Evolutionary conservation across 768 basidiomycete species (phyloP).

Genomic region (Boletus patriciae): DNA sequence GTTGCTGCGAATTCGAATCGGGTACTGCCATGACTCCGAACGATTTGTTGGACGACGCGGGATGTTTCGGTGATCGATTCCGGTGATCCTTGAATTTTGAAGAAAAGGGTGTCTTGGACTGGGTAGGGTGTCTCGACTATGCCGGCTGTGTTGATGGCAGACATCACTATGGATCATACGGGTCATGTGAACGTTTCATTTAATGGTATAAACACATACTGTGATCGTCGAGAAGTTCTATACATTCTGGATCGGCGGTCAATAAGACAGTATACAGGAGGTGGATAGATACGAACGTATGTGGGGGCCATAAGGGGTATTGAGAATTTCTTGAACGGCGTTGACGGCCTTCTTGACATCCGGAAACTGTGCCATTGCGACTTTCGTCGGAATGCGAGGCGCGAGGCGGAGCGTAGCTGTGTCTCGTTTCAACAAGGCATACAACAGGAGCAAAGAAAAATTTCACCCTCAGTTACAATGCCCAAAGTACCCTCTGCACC

Average conservation of each 20-base stretch:
- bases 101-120: constrained; percentile 78
- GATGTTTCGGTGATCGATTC: constrained; percentile 58
- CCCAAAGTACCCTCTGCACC: constrained; percentile 90
- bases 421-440: not conserved
- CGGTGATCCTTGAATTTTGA: constrained; percentile 85
- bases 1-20: constrained; percentile 72
- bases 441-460: not conserved
- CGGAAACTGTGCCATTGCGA: constrained; percentile 87
- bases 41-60: constrained; percentile 56
- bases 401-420: constrained; percentile 80
- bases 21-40: constrained; percentile 63
- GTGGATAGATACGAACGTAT: constrained; percentile 54
- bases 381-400: constrained; percentile 77
- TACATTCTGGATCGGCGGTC: constrained; percentile 58
- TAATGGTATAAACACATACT: constrained; percentile 40
- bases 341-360: constrained; percentile 73
- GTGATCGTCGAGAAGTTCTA: constrained; percentile 80
- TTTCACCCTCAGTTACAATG: constrained; percentile 79
- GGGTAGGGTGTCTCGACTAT: constrained; percentile 61
- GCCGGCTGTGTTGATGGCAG: constrained; percentile 69
- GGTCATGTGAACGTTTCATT: not conserved
- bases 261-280: not conserved
- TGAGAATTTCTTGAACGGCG: constrained; percentile 81
- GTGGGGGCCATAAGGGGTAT: constrained; percentile 62
- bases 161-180: constrained; percentile 55